These are phyloP conservation scores for Botryotinia calthae DNA, from an alignment of 2,329 filamentous ascomycete species.

Conservation along the genomic window DNA sequence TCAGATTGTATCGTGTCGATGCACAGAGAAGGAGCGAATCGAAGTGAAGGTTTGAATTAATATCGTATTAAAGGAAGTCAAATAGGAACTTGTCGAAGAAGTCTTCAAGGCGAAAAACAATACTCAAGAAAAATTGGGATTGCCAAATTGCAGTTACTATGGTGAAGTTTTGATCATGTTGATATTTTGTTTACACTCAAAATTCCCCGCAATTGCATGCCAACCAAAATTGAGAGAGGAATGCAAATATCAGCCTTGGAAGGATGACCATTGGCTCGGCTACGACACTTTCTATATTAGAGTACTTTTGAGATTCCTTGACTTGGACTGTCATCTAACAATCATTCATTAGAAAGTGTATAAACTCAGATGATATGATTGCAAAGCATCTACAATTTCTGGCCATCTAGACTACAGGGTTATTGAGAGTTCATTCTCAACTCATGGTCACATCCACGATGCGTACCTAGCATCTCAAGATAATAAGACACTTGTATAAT, in stretches of 20 bases:
- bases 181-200: conserved; percentile 21
- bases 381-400: neutral
- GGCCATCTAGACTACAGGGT: neutral
- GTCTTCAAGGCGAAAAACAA: neutral
- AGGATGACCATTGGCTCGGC: neutral
- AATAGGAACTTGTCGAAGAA: neutral
- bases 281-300: neutral
- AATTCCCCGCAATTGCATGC: conserved; percentile 11
- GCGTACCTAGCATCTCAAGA: neutral
- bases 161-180: conserved; percentile 13
- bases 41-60: neutral
- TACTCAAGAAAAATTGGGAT: neutral
- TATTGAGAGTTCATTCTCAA: neutral
- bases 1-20: conserved; percentile 1
- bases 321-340: neutral
- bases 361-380: neutral
- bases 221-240: conserved; percentile 4
- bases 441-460: neutral
- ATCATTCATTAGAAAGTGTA: neutral
- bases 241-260: conserved; percentile 6
- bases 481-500: neutral
- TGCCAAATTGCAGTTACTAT: neutral
- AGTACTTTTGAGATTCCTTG: neutral
- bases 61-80: neutral
- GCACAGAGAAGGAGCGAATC: conserved; percentile 16